Evolutionary conservation across 768 basidiomycete species (phyloP).

Genomic region (Lactarius vividus): DNA sequence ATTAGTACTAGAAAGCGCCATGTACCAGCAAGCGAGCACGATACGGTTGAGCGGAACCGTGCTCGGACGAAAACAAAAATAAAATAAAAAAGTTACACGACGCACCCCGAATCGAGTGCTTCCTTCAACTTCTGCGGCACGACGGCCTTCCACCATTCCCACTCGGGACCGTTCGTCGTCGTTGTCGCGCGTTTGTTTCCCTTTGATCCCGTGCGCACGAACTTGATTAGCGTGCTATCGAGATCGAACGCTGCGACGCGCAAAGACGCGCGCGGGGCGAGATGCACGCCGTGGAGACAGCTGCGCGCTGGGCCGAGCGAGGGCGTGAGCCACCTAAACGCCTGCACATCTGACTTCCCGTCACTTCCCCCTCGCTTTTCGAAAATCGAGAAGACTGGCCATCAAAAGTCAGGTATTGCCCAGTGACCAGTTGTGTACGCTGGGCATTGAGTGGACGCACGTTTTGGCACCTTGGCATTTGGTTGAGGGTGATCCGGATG

Average conservation of each 20-base stretch:
- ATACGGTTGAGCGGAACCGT: background rate
- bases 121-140: slow-evolving; percentile 65
- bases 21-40: background rate
- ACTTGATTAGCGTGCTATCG: slow-evolving; percentile 77
- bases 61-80: background rate
- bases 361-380: slow-evolving; percentile 22
- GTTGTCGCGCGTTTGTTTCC: slow-evolving; percentile 26
- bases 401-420: background rate
- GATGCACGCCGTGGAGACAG: slow-evolving; percentile 39
- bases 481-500: background rate
- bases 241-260: slow-evolving; percentile 83
- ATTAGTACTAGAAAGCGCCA: background rate
- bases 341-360: slow-evolving; percentile 2
- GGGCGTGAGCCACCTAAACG: slow-evolving; percentile 36
- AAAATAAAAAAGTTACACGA: background rate
- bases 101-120: slow-evolving; percentile 59
- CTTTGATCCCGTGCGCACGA: slow-evolving; percentile 40
- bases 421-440: background rate
- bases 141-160: slow-evolving; percentile 71
- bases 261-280: slow-evolving; percentile 41
- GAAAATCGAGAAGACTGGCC: slow-evolving; percentile 34
- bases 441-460: slow-evolving; percentile 3
- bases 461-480: slow-evolving; percentile 14
- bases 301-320: slow-evolving; percentile 35
- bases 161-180: slow-evolving; percentile 42